phyloP scores from a whole-genome alignment of 2,329 filamentous ascomycete species.

The Tolypocladium cylindrosporum region DNA sequence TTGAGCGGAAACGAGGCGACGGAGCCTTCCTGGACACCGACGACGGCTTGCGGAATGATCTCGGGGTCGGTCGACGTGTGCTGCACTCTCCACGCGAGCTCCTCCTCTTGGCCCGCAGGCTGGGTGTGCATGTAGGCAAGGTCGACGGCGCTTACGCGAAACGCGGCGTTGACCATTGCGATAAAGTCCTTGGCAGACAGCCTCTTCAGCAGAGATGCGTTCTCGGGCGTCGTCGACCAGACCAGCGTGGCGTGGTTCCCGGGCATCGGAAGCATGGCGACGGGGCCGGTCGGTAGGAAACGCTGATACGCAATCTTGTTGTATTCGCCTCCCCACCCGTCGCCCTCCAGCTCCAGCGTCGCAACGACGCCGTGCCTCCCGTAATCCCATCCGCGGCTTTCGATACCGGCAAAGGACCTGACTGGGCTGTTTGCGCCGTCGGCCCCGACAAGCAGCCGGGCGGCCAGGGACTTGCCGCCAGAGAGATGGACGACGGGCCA shows the following conservation, averaged over 20 bases:
- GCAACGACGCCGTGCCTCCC: slow-evolving; percentile 83
- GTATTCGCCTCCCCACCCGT: slow-evolving; percentile 41
- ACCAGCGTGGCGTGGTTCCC: slow-evolving; percentile 77
- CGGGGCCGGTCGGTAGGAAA: slow-evolving; percentile 84
- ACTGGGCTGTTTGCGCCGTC: slow-evolving; percentile 95
- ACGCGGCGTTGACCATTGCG: slow-evolving; percentile 87
- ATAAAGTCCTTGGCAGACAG: slow-evolving; percentile 65
- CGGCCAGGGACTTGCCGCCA: slow-evolving; percentile 57
- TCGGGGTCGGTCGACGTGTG: slow-evolving; percentile 50
- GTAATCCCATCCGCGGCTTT: slow-evolving; percentile 88
- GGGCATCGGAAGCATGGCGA: slow-evolving; percentile 84
- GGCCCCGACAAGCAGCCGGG: slow-evolving; percentile 80
- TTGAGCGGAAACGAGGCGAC: slow-evolving; percentile 86
- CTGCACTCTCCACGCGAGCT: slow-evolving; percentile 72
- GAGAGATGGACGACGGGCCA: slow-evolving; percentile 80
- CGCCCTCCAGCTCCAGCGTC: slow-evolving; percentile 63
- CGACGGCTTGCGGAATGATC: slow-evolving; percentile 54
- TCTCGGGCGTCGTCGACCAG: slow-evolving; percentile 82
- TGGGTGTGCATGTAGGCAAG: slow-evolving; percentile 71
- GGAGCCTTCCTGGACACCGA: slow-evolving; percentile 65
- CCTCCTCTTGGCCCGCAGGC: slow-evolving; percentile 51
- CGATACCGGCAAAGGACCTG: slow-evolving; percentile 76
- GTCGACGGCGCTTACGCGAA: slow-evolving; percentile 71
- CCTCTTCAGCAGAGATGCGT: slow-evolving; percentile 70
- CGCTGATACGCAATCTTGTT: slow-evolving; percentile 82